A percentile compares a stretch with the other conserved stretches of the same genome.
These are phyloP conservation scores for Metschnikowia borealis DNA, from an alignment of 805 yeast species.

Conservation along the genomic window DNA sequence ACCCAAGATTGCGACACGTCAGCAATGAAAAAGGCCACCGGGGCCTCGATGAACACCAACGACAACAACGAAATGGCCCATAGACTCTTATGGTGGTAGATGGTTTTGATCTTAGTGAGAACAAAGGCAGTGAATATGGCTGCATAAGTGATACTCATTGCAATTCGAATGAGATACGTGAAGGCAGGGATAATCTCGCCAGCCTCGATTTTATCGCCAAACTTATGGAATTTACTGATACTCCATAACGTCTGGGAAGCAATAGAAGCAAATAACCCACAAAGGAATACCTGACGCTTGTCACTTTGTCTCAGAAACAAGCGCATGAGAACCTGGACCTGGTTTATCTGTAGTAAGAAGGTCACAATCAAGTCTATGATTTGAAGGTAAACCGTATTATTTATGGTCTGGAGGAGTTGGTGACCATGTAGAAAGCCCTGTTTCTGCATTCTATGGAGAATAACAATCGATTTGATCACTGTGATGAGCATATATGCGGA, in stretches of 20 bases:
- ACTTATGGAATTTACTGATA: constrained; percentile 48
- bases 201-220: constrained; percentile 37
- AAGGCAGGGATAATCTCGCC: constrained; percentile 67
- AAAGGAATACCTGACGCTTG: constrained; percentile 54
- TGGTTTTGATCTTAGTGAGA: constrained; percentile 47
- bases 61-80: constrained; percentile 56
- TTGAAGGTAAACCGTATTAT: constrained; percentile 43
- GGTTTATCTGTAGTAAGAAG: constrained; percentile 57
- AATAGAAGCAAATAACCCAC: constrained; percentile 53
- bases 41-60: constrained; percentile 50
- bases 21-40: constrained; percentile 68
- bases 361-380: constrained; percentile 57
- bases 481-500: constrained; percentile 52
- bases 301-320: constrained; percentile 65
- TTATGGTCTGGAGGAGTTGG: constrained; percentile 41
- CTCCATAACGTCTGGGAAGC: constrained; percentile 68
- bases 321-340: constrained; percentile 68
- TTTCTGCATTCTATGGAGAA: constrained; percentile 46
- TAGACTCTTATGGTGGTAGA: constrained; percentile 45
- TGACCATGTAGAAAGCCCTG: constrained; percentile 42
- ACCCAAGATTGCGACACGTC: constrained; percentile 76
- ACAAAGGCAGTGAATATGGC: constrained; percentile 56
- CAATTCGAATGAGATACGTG: constrained; percentile 67
- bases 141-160: constrained; percentile 65
- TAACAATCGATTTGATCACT: constrained; percentile 44